Evolutionary conservation across 306 rosid genomes (phyloP), one percentile per base, ranked within the genome.

Genomic region (Vicia sativa): DNA sequence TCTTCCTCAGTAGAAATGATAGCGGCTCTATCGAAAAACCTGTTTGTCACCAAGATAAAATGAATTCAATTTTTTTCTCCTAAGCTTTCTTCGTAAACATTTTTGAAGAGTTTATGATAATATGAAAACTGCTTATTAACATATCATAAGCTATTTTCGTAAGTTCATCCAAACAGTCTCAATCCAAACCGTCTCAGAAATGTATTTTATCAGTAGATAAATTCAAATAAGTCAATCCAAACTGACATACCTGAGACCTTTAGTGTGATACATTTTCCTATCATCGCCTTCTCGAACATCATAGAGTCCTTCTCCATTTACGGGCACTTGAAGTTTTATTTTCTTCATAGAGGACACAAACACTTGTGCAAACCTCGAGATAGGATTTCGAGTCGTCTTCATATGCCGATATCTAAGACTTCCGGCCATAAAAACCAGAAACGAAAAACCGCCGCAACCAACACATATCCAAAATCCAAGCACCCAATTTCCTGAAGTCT

Each of bases 21-120:
- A 2, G 87, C 86, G 3, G 89, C 87, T 74, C 86, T 71, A 62
- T 82, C 88, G 8, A 87, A 55, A 72, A 87, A 82, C 60, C 92
- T 84, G 67, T 52, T 38, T 43, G 34, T 46, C 10, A 50, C 42
- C 37, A 39, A 9, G 0, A 41, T 4, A 37, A 26, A 19, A 46
- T 34, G 38, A 34, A 34, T 34, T 34, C 19, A 44, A n/a, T 0
- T 14, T 45, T 4, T 6, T 45, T 21, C 23, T 5, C 2, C 3
- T 14, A 45, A 14, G 9, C 9, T n/a, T 5, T 45, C 14, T 6
- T n/a, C 18, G n/a, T 43, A n/a, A 42, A 9, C 6, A 5, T n/a
- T 14, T 2, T 16, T 5, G 0, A 14, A 45, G 4, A 45, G 8
- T 18, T 14, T n/a, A 45, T 14, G 19, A 14, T n/a, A 45, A 14